Conservation (phyloP, 169 alveolate genomes). For the Nephromyces sp. region DNA sequence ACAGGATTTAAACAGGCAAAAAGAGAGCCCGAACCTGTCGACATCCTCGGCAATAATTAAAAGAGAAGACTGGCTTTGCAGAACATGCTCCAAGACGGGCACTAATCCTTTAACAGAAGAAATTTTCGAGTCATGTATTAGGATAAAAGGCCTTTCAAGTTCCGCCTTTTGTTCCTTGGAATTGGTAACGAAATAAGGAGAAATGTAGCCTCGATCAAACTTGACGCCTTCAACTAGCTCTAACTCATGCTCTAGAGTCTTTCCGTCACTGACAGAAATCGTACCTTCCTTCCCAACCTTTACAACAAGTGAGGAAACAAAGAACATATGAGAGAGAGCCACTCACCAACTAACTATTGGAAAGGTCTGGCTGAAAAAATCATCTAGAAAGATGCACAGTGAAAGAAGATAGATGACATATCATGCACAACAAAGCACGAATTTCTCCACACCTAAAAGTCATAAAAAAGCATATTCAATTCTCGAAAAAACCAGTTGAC, state of each 20-base stretch:
- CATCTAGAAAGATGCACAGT: no score
- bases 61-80: conserved; percentile 83
- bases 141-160: conserved; percentile 87
- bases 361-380: no score
- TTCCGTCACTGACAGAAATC: conserved; percentile 94
- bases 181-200: conserved; percentile 96
- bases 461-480: no score
- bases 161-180: conserved; percentile 81
- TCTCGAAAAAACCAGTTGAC: no score
- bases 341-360: neutral
- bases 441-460: no score
- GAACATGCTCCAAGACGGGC: conserved; percentile 88
- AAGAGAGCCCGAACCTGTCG: no score
- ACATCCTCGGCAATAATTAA: conserved; percentile 96
- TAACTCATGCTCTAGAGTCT: conserved; percentile 91
- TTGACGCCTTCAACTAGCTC: conserved; percentile 97
- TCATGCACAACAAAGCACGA: no score
- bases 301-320: neutral
- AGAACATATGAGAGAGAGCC: neutral
- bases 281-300: conserved; percentile 96
- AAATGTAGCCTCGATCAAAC: conserved; percentile 93
- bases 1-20: no score
- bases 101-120: conserved; percentile 82
- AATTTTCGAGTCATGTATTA: conserved; percentile 88
- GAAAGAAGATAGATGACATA: no score